Percentiles rank a stretch among this genome's conserved stretches.
These are phyloP conservation scores for Scolecobasidium constrictum DNA, from an alignment of 2,329 filamentous ascomycete genomes.

Conservation along the genomic window DNA sequence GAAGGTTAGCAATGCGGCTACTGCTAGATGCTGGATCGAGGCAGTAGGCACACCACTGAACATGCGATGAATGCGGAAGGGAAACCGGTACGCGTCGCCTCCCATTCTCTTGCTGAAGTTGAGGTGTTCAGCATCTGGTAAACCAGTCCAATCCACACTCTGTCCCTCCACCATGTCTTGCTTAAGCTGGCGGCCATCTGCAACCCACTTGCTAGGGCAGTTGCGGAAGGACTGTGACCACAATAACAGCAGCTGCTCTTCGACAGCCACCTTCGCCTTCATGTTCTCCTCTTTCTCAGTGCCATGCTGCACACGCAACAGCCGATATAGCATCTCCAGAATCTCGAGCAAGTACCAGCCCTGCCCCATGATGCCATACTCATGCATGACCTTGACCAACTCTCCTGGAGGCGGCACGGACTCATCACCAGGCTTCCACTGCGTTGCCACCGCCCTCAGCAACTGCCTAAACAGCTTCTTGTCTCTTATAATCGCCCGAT, in stretches of 20 bases:
- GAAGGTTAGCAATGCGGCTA: not conserved
- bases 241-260: not conserved
- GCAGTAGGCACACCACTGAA: not conserved
- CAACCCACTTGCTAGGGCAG: not conserved
- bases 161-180: not conserved
- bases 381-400: not conserved
- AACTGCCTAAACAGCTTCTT: conserved; percentile 18
- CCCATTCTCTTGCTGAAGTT: not conserved
- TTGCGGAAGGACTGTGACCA: not conserved
- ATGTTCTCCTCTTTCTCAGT: not conserved
- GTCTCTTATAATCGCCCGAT: conserved; percentile 14
- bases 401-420: not conserved
- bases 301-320: not conserved
- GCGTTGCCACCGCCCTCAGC: conserved; percentile 11
- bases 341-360: not conserved
- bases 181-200: not conserved
- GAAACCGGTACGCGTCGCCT: not conserved
- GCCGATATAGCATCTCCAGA: not conserved
- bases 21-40: not conserved
- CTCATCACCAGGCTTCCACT: conserved; percentile 13
- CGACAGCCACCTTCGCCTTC: not conserved
- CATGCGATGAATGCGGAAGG: not conserved
- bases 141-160: not conserved
- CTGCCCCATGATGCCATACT: not conserved
- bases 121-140: not conserved